Evolutionary conservation across 345 rosid species (phyloP), one percentile per base, ranked within the genome.

Genomic region (Sapria himalayana): DNA sequence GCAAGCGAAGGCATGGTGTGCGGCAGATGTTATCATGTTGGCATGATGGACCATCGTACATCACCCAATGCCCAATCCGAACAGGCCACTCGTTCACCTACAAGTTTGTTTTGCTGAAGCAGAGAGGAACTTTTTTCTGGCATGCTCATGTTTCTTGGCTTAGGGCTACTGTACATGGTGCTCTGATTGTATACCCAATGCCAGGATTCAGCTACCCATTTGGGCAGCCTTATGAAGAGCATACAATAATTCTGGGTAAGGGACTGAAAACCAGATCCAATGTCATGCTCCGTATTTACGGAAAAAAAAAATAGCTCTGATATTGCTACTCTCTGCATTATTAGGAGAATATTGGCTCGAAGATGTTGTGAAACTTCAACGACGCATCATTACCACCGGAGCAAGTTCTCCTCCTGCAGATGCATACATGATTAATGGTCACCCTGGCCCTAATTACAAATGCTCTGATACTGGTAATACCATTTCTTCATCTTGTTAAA

Each of bases 1-100:
- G n/a, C n/a, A n/a, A n/a, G n/a, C n/a, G n/a, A n/a, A n/a, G 96
- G 96, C 96, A 85, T 52, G 96, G 93, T 13, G 72, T 85, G 15
- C 67, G 78, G 64, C 96, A 79, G 54, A 70, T 51, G 53, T 56
- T 68, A 25, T 74, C 96, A 4, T 74, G 91, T 59, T 85, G 93
- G 96, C 76, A 61, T 31, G 96, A 80, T 46, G 93, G 93, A 37
- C 89, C 96, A 4, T 64, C 96, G 4, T 80, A 85, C 55, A 72
- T 85, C 27, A 85, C 93, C 11, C 96, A 85, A 39, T 85, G 93
- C 48, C 93, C 93, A 2, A 76, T 79, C 31, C 76, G 69, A 53
- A 51, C 75, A 1, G 89, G 96, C 7, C 77, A 76, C 36, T 64
- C 59, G 46, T 79, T 76, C 63, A 76, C 85, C 2, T 70, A 79